These are phyloP conservation scores for Candida germanica DNA, from an alignment of 805 yeast genomes.

Conservation along the genomic window DNA sequence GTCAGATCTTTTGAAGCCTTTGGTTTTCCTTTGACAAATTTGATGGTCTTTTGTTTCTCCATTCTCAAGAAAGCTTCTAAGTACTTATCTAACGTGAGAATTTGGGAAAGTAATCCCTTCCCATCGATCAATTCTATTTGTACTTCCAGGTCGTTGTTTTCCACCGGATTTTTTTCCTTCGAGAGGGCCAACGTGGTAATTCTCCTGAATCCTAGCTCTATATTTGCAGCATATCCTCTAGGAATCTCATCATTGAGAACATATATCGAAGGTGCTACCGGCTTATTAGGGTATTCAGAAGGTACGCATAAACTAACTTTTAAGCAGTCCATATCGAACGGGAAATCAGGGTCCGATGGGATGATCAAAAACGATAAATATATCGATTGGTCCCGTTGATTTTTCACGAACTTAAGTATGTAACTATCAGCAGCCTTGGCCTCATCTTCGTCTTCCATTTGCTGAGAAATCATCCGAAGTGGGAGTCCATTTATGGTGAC, in stretches of 20 bases:
- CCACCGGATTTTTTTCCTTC: conserved; percentile 1
- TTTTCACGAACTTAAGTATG: conserved; percentile 16
- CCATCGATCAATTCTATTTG: conserved; percentile 40
- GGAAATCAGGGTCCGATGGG: conserved; percentile 74
- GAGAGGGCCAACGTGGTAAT: conserved; percentile 29
- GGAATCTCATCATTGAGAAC: conserved; percentile 70
- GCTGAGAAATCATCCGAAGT: conserved; percentile 9
- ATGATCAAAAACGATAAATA: conserved; percentile 44
- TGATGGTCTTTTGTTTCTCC: conserved; percentile 61
- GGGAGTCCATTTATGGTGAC: conserved; percentile 37
- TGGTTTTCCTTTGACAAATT: conserved; percentile 44
- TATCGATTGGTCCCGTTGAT: conserved; percentile 19
- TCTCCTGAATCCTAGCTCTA: conserved; percentile 60
- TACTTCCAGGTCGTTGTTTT: conserved; percentile 11
- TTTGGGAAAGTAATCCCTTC: conserved; percentile 50
- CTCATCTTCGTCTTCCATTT: conserved; percentile 7
- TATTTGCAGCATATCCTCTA: conserved; percentile 59
- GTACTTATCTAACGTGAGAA: conserved; percentile 53
- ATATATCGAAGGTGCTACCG: conserved; percentile 46
- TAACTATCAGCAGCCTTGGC: conserved; percentile 15
- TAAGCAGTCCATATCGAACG: conserved; percentile 57
- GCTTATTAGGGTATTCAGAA: conserved; percentile 45
- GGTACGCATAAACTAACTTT: conserved; percentile 56
- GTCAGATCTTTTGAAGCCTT: not conserved
- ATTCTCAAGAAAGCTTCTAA: conserved; percentile 57